A percentile compares a stretch with the other conserved stretches of the same genome.
phyloP scores from a whole-genome alignment of 129 eudicot species.

The Chrysanthemum makinoi region DNA sequence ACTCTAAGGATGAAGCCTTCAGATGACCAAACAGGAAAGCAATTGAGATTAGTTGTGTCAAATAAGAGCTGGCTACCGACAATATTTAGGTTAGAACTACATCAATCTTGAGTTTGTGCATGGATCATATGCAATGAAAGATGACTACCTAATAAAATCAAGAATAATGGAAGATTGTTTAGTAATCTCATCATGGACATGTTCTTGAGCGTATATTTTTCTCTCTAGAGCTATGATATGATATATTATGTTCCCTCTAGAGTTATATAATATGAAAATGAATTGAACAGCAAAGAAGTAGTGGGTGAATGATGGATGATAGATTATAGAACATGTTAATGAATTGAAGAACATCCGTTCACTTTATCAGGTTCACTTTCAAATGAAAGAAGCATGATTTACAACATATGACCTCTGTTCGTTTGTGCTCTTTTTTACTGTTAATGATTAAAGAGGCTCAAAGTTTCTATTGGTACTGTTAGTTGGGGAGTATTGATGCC shows the following conservation, averaged over 20 bases:
- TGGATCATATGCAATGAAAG: slow-evolving; percentile 22
- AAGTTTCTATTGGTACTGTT: slow-evolving; percentile 2
- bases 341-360: too few species aligned
- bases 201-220: too few species aligned
- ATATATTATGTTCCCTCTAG: background rate
- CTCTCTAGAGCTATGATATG: background rate
- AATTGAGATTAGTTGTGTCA: too few species aligned
- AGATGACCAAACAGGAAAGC: slow-evolving; percentile 55
- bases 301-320: slow-evolving; percentile 26
- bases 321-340: slow-evolving; percentile 32
- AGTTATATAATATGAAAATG: slow-evolving; percentile 19
- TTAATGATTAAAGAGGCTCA: too few species aligned
- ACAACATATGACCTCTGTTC: too few species aligned
- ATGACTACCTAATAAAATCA: slow-evolving; percentile 27
- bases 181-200: slow-evolving; percentile 30
- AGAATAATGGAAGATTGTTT: too few species aligned
- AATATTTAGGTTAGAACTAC: slow-evolving; percentile 38
- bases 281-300: slow-evolving; percentile 23
- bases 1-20: slow-evolving; percentile 82
- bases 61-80: slow-evolving; percentile 19
- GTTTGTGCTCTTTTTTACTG: too few species aligned
- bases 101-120: slow-evolving; percentile 67
- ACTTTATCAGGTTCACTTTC: too few species aligned
- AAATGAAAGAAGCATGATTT: too few species aligned
- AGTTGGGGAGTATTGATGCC: slow-evolving; percentile 56